Base-by-base conservation (phyloP, 495 filamentous ascomycete species). In the Collariella sp. region DNA sequence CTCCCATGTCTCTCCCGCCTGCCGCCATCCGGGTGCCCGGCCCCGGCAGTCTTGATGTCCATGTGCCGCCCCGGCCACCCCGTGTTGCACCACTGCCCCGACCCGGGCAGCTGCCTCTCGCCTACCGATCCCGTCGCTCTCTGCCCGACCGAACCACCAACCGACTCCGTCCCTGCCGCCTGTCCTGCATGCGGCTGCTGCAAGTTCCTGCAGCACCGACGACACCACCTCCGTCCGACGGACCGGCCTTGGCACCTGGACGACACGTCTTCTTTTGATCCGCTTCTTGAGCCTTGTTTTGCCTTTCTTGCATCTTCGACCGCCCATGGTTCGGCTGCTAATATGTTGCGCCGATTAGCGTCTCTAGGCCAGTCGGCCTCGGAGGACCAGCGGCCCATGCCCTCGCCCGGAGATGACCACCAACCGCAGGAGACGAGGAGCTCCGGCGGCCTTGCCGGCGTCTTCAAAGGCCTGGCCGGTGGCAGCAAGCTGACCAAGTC, bases 391-490 rank as follows among this genome's bases (percentile, higher is more conserved):
- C 61, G 62, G 66, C 72, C 62, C 71, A 82, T 82, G 69, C 77
- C 78, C 52, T 73, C 75, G 52, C 71, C 76, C 36, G 78, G 77
- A 66, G 78, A 79, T 67, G 74, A 75, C 46, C 58, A 68, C n/a
- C 69, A 68, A 35, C 70, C 76, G 49, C 71, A 72, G 45, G 78
- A 82, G 61, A 62, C 71, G 5, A 77, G 68, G 62, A 62, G 38
- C 55, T 55, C 68, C 9, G 68, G 77, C 42, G 78, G 75, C 31
- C 69, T 82, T 47, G 77, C 76, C 47, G 74, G 75, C 43, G 78
- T 81, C 60, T 76, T 82, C 65, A 79, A 75, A 55, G 76, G 75
- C 31, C 68, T 82, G 46, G 72, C 78, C 40, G 72, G 75, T 55
- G 66, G 74, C 52, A 65, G 61, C 24, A 74, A 70, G 64, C 55